Percentiles rank a stretch among this genome's conserved stretches.
These are phyloP conservation scores for Aspergillus sclerotiicarbonarius DNA, from an alignment of 495 filamentous ascomycete genomes.

Conservation along the genomic window DNA sequence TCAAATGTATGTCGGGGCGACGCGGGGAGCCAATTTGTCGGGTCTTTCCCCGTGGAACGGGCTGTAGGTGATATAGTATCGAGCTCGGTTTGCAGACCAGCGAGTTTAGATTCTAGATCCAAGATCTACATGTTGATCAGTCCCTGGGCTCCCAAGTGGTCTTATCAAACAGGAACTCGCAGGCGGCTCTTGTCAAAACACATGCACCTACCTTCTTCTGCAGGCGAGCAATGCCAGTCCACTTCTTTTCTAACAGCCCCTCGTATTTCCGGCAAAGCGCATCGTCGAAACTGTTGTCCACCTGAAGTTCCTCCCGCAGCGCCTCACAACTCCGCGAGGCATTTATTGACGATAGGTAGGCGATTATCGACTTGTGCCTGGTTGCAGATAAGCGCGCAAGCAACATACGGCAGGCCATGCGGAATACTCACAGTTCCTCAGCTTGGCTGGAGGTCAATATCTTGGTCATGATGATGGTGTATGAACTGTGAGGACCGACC, in stretches of 20 bases:
- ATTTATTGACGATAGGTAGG: slow-evolving; percentile 71
- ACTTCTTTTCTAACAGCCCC: slow-evolving; percentile 89
- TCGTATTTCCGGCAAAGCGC: slow-evolving; percentile 84
- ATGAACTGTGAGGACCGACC: background rate
- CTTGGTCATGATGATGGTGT: slow-evolving; percentile 54
- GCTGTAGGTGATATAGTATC: slow-evolving; percentile 84
- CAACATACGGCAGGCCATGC: slow-evolving; percentile 21
- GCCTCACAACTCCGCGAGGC: slow-evolving; percentile 62
- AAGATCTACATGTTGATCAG: slow-evolving; percentile 64
- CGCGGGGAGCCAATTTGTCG: slow-evolving; percentile 84
- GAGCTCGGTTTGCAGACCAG: slow-evolving; percentile 73
- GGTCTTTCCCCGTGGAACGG: slow-evolving; percentile 78
- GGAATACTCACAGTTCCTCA: slow-evolving; percentile 71
- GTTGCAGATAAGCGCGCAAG: slow-evolving; percentile 20
- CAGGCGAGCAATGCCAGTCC: slow-evolving; percentile 86
- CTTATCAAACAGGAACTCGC: slow-evolving; percentile 1
- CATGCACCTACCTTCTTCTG: slow-evolving; percentile 73
- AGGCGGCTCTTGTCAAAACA: background rate
- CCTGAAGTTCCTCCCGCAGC: slow-evolving; percentile 50
- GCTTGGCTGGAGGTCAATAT: slow-evolving; percentile 74
- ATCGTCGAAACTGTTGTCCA: slow-evolving; percentile 72
- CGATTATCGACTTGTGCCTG: slow-evolving; percentile 86
- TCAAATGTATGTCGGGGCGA: slow-evolving; percentile 65
- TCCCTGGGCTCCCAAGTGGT: background rate
- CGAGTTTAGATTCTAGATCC: slow-evolving; percentile 78